These are phyloP conservation scores for Dendrocalamus sinicus DNA, from an alignment of 176 grass and related monocot genomes.

Conservation along the genomic window DNA sequence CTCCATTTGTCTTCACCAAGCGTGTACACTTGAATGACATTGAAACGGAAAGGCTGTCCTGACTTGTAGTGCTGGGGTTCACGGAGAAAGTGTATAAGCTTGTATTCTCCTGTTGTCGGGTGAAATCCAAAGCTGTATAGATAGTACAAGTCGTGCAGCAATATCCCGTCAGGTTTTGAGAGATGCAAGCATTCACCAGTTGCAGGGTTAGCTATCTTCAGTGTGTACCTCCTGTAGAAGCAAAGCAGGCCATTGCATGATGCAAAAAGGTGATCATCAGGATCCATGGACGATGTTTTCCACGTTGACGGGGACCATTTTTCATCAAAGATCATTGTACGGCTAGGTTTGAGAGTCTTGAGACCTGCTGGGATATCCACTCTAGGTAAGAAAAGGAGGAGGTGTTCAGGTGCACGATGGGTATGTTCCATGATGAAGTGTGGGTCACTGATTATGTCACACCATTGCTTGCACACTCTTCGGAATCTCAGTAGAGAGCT, in stretches of 20 bases:
- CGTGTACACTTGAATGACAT: conserved; percentile 44
- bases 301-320: conserved; percentile 37
- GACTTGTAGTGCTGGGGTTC: conserved; percentile 29
- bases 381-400: conserved; percentile 48
- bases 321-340: conserved; percentile 22
- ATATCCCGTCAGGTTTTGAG: conserved; percentile 29
- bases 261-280: conserved; percentile 42
- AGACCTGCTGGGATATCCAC: neutral
- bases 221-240: conserved; percentile 38
- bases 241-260: conserved; percentile 54
- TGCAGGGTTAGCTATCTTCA: conserved; percentile 49
- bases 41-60: conserved; percentile 46
- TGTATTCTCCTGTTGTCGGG: conserved; percentile 41
- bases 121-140: conserved; percentile 53
- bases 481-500: conserved; percentile 36
- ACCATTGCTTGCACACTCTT: conserved; percentile 38
- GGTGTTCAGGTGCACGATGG: conserved; percentile 20
- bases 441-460: conserved; percentile 2
- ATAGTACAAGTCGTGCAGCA: conserved; percentile 23
- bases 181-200: conserved; percentile 41
- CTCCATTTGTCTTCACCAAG: conserved; percentile 40
- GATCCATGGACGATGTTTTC: conserved; percentile 16
- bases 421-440: conserved; percentile 35
- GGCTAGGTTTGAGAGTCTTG: conserved; percentile 3
- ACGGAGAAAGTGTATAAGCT: conserved; percentile 45